Conservation (phyloP, 345 rosid genomes). For the Turnera subulata region DNA sequence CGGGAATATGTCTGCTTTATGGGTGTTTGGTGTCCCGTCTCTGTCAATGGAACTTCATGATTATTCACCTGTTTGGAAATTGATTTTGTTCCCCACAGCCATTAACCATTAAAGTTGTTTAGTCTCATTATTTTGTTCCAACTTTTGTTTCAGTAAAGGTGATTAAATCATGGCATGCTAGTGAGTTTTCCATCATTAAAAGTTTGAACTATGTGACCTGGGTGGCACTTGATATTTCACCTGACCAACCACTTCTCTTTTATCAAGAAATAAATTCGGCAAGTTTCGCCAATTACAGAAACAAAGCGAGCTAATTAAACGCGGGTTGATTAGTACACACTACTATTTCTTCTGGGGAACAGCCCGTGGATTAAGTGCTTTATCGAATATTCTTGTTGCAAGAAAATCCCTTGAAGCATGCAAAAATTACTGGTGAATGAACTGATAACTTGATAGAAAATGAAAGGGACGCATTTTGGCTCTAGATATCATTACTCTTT, state of each 20-base stretch:
- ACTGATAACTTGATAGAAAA: background rate
- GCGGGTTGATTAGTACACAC: too few species aligned
- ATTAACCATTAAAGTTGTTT: conserved; percentile 45
- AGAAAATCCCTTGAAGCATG: too few species aligned
- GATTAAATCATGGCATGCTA: conserved; percentile 67
- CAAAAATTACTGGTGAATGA: too few species aligned
- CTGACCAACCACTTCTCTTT: conserved; percentile 23
- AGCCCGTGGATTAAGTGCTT: too few species aligned
- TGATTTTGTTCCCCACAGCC: conserved; percentile 91
- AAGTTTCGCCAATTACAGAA: background rate
- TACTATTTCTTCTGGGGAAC: too few species aligned
- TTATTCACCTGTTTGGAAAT: conserved; percentile 75
- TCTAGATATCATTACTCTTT: background rate
- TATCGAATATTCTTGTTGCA: too few species aligned
- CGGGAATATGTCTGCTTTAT: conserved; percentile 22
- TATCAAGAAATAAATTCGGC: conserved; percentile 16
- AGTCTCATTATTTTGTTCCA: conserved; percentile 57
- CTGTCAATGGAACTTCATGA: conserved; percentile 50
- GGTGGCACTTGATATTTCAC: conserved; percentile 33
- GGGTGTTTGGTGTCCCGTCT: conserved; percentile 46
- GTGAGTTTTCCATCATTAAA: conserved; percentile 78
- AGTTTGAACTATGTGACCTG: conserved; percentile 49
- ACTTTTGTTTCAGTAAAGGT: conserved; percentile 64
- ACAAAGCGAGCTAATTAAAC: too few species aligned
- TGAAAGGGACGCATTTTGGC: conserved; percentile 5